phyloP scores from a whole-genome alignment of 1,139 yeast species.

The Arxiozyma telluris region DNA sequence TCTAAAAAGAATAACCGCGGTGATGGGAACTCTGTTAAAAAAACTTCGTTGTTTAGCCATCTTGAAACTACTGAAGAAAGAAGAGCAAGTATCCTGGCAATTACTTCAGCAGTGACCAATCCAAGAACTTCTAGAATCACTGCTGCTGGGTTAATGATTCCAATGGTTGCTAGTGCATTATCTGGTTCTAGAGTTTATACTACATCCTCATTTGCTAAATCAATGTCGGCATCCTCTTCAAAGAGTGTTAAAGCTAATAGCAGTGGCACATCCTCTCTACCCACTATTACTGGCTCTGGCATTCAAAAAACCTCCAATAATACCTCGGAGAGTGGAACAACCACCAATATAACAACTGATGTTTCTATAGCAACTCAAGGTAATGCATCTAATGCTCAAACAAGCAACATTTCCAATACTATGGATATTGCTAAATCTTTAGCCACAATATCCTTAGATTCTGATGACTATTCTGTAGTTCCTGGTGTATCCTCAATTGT shows the following conservation, averaged over 20 bases:
- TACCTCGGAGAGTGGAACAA: background rate
- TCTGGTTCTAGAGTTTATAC: constrained; percentile 20
- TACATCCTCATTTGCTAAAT: constrained; percentile 14
- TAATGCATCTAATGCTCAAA: background rate
- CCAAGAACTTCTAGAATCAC: constrained; percentile 29
- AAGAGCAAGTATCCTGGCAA: constrained; percentile 44
- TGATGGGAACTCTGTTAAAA: constrained; percentile 13
- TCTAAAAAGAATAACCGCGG: constrained; percentile 41
- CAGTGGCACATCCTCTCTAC: background rate
- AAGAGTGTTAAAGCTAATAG: background rate
- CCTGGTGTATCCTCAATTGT: constrained; percentile 29
- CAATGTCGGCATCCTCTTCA: constrained; percentile 3
- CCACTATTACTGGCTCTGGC: background rate
- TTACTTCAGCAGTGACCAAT: constrained; percentile 30
- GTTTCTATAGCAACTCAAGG: constrained; percentile 7
- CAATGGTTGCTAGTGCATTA: constrained; percentile 22
- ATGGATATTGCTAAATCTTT: constrained; percentile 23
- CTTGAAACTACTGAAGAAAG: constrained; percentile 76
- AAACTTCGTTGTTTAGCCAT: constrained; percentile 66
- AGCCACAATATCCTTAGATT: constrained; percentile 23
- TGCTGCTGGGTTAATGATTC: constrained; percentile 29
- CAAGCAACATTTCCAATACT: constrained; percentile 7
- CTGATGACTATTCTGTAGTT: constrained; percentile 22
- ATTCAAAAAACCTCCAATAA: background rate
- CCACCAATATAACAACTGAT: background rate